phyloP scores from a whole-genome alignment of 2,329 filamentous ascomycete genomes.

The Trichoderma hamatum region DNA sequence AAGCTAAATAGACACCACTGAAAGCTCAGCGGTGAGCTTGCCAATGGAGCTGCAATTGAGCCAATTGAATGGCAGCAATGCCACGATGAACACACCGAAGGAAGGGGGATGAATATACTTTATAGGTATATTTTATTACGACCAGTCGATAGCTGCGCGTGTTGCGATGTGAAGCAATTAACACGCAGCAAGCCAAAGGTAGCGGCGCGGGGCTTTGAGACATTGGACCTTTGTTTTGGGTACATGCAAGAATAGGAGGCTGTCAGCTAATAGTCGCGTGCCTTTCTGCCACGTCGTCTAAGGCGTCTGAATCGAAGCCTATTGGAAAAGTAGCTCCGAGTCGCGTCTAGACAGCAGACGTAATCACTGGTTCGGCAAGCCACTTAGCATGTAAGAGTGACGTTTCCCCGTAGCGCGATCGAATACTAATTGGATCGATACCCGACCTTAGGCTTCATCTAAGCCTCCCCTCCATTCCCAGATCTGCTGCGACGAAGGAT shows the following conservation, averaged over 20 bases:
- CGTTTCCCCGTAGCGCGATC: slow-evolving; percentile 20
- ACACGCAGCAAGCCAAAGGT: not conserved
- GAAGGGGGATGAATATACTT: not conserved
- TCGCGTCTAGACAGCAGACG: not conserved
- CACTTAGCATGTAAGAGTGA: slow-evolving; percentile 13
- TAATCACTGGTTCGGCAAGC: not conserved
- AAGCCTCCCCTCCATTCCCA: not conserved
- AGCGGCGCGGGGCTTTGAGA: not conserved
- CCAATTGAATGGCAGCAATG: not conserved
- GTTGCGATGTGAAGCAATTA: not conserved
- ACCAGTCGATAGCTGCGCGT: not conserved
- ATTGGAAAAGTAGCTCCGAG: not conserved
- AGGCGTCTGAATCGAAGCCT: not conserved
- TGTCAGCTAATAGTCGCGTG: not conserved
- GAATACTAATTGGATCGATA: not conserved
- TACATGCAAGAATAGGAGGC: not conserved
- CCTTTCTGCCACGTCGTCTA: too few relatives aligned
- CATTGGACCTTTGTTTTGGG: not conserved
- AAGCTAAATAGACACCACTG: not conserved
- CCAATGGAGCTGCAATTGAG: not conserved
- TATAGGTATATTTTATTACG: not conserved
- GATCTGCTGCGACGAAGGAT: not conserved
- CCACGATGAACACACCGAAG: not conserved
- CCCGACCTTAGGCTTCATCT: not conserved
- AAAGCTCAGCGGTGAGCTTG: not conserved